These are phyloP conservation scores for Arabidopsis hybrid DNA, from an alignment of 441 rosid genomes.

Conservation along the genomic window DNA sequence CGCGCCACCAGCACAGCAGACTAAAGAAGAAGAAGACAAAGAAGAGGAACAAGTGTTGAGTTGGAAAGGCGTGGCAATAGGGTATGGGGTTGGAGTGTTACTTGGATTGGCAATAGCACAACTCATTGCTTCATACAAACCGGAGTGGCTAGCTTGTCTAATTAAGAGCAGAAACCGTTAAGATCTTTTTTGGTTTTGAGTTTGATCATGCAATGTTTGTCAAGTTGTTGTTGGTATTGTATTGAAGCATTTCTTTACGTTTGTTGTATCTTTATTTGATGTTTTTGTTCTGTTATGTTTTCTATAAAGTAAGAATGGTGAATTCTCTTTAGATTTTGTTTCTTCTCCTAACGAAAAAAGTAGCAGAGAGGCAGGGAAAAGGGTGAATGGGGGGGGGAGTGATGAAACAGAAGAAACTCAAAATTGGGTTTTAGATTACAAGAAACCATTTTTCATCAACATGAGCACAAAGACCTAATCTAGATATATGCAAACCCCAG, in stretches of 20 bases:
- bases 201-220: not conserved
- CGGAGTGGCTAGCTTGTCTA: not conserved
- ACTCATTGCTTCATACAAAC: constrained; percentile 3
- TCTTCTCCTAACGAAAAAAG: too few species aligned
- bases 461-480: too few species aligned
- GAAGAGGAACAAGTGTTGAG: not conserved
- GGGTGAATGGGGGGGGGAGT: too few species aligned
- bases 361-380: too few species aligned
- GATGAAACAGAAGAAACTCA: too few species aligned
- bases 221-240: not conserved
- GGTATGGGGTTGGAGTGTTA: constrained; percentile 13
- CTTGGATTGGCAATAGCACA: constrained; percentile 19
- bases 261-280: too few species aligned
- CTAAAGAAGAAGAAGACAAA: too few species aligned
- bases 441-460: too few species aligned
- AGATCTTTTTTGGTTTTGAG: not conserved
- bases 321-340: too few species aligned
- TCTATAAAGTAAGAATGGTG: not conserved
- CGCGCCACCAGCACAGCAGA: not conserved
- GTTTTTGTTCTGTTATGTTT: not conserved
- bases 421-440: too few species aligned
- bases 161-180: not conserved
- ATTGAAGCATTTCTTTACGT: not conserved
- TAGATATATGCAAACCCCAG: too few species aligned
- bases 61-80: constrained; percentile 27